Evolutionary conservation across 768 basidiomycete species (phyloP), one percentile per base, ranked within the genome.

Genomic region (Kwoniella mangroviensis): DNA sequence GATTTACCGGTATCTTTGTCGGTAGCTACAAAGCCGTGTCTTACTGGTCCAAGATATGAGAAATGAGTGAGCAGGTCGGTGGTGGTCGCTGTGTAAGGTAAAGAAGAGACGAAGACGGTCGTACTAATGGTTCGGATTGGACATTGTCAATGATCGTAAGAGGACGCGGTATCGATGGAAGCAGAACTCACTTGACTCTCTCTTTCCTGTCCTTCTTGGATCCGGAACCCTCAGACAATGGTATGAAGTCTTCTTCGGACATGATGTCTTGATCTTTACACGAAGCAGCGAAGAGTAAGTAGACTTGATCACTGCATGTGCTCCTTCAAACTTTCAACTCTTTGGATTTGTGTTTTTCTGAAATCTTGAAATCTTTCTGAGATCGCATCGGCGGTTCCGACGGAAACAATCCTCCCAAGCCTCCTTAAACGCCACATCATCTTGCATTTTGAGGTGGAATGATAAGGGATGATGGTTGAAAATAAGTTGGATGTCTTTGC

Each of bases 11-110:
- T 73, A 11, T 79, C 78, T 70, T 87, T 89, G 65, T 94, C 90
- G 13, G 89, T 88, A 21, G 98, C 97, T 7, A 99, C 90, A 78
- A 99, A 98, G 0, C 94, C 95, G 21, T 91, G 90, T 45, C 94
- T 88, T 17, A 99, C 92, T 34, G 97, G 97, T 0, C 94, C 97
- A 73, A 97, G 88, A 82, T 95, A 93, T 7, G 95, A 98, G 85
- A 98, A 97, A 22, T 95, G 88, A 0, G 94, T 94, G 76, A 92
- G 89, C 34, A 98, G 86, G 83, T 97, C 94, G 57, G 90, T 90
- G 7, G 93, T 92, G 10, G 97, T 98, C 67, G 90, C 92, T 52
- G 89, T 88, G 81, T 92, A 95, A 0, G 96, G 93, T 49, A 99
- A 85, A 84, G 94, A 94, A 11, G 93, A 94, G 64, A 98, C 90